Evolutionary conservation across 1,139 yeast species (phyloP), one percentile per base, ranked within the genome.

Genomic region (Debaryomyces sp.): DNA sequence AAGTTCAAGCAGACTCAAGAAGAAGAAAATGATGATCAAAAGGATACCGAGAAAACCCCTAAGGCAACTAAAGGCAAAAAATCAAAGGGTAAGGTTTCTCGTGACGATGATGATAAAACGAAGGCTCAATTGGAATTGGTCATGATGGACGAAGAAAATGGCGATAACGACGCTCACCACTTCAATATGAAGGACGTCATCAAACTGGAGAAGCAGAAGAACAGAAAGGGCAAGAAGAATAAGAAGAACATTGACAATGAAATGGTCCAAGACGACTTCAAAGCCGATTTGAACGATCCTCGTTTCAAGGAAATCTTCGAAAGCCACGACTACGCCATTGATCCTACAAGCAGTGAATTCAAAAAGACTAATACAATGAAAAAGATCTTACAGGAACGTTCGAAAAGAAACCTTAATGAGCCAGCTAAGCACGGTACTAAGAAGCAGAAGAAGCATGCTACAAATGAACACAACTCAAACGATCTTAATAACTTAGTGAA

Each of bases 301-400:
- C 87, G 99, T 71, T 95, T 95, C 75, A 78, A 80, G 40, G 97
- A 90, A 59, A 78, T 94, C 55, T 92, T 89, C 62, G 96, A 91
- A 58, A 84, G 84, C 55, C 96, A 89, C 56, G 96, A 88, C 50
- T 95, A 84, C 69, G 97, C 97, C 8, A 90, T 94, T 60, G 96
- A 89, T 66, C 94, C 97, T 18, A 86, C 96, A 15, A 84, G 80
- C 59, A 87, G 96, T 17, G 96, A 89, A 63, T 94, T 82, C 75
- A 91, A 89, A 72, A 84, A 87, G 70, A 91, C 98, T 0, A 74
- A 83, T 35, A 90, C 95, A 22, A 91, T 92, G 96, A 85, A 86
- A 63, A 79, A 86, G 66, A 81, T 94, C 45, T 70, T 91, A 68
- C 77, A 82, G 44, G 95, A 90, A 65, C 81, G 96, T 57, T 78